A percentile compares a stretch with the other conserved stretches of the same genome.
Conservation (phyloP, 139 green algal genomes). For the Picochlorum costavermella region DNA sequence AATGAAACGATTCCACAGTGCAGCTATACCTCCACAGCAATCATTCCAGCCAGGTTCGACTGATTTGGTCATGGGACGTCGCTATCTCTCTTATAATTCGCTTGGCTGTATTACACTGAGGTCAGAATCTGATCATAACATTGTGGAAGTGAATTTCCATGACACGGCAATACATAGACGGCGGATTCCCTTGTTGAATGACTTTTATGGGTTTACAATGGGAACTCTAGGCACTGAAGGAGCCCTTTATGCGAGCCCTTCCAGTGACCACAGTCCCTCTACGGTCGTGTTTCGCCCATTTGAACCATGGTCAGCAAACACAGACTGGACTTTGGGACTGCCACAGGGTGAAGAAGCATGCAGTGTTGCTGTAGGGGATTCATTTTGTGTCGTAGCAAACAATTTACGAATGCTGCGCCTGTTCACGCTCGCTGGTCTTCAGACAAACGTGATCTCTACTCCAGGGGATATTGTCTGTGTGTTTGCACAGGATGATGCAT, state of each 20-base stretch:
- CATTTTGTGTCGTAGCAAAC: constrained; percentile 60
- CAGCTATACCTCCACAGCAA: constrained; percentile 29
- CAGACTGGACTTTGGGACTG: constrained; percentile 65
- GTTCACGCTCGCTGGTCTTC: constrained; percentile 47
- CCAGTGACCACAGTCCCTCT: constrained; percentile 16
- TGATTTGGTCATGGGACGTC: constrained; percentile 15
- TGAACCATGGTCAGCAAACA: constrained; percentile 61
- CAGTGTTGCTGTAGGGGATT: constrained; percentile 48
- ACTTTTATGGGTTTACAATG: constrained; percentile 73
- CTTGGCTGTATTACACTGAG: constrained; percentile 51
- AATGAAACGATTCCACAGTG: background rate
- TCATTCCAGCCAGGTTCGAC: constrained; percentile 63
- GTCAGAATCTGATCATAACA: constrained; percentile 44
- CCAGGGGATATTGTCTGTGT: constrained; percentile 45
- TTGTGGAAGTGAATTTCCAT: constrained; percentile 73
- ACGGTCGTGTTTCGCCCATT: constrained; percentile 69
- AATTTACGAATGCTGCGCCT: constrained; percentile 54
- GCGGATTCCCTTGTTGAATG: constrained; percentile 68
- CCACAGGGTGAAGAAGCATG: constrained; percentile 56
- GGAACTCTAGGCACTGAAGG: constrained; percentile 57
- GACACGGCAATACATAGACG: constrained; percentile 46
- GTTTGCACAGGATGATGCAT: constrained; percentile 28
- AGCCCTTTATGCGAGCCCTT: constrained; percentile 42
- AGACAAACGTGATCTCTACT: constrained; percentile 41
- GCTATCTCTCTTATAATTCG: constrained; percentile 69